Conservation (phyloP, 352 stramenopile species). For the Phytophthora chlamydospora region DNA sequence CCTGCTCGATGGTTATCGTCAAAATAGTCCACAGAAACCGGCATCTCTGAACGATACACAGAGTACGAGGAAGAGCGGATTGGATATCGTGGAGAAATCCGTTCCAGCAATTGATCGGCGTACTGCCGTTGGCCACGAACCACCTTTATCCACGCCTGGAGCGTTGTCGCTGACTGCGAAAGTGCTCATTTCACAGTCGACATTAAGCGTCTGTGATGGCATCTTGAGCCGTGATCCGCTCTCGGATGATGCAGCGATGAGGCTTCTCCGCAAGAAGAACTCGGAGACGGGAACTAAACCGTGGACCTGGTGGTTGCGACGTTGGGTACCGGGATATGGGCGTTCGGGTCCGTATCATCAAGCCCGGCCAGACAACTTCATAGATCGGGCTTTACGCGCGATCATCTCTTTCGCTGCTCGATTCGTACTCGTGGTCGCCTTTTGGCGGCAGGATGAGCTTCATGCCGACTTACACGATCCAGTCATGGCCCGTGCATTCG, state of each 20-base stretch:
- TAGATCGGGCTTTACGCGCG: constrained; percentile 1
- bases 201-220: constrained; percentile 22
- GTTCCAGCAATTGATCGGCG: no score
- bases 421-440: constrained; percentile 46
- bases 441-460: constrained; percentile 67
- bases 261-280: constrained; percentile 17
- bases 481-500: constrained; percentile 42
- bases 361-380: background rate
- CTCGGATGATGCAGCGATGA: constrained; percentile 26
- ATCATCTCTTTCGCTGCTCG: constrained; percentile 3
- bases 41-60: background rate
- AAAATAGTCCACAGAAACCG: constrained; percentile 12
- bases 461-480: constrained; percentile 49
- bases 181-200: constrained; percentile 12
- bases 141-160: no score
- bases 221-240: constrained; percentile 24
- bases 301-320: background rate
- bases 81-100: no score
- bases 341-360: constrained; percentile 17
- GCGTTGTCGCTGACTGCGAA: constrained; percentile 12
- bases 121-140: no score
- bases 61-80: background rate
- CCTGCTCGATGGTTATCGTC: constrained; percentile 14
- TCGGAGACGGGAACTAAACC: background rate
- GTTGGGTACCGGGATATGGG: constrained; percentile 2